phyloP scores from a whole-genome alignment of 140 eudicot genomes.

The Stevia rebaudiana region DNA sequence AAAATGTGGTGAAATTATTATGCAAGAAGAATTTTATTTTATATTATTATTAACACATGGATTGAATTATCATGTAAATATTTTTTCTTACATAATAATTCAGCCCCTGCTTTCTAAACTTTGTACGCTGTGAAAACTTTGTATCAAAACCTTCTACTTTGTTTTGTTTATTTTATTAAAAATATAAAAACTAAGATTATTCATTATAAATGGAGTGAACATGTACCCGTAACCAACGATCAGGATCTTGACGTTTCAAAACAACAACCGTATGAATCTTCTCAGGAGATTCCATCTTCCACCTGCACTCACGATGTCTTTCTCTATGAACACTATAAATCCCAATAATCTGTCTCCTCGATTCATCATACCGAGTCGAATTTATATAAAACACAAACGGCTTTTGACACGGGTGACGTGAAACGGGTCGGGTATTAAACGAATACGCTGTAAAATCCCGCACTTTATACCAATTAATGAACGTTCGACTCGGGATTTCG shows the following conservation, averaged over 20 bases:
- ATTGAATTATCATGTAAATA: too few relatives aligned
- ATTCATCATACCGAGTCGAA: conserved; percentile 37
- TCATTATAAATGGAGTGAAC: too few relatives aligned
- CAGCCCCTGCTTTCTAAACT: too few relatives aligned
- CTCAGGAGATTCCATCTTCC: conserved; percentile 60
- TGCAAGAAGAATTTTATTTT: too few relatives aligned
- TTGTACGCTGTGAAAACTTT: too few relatives aligned
- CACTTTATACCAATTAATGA: conserved; percentile 65
- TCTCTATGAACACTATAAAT: conserved; percentile 41
- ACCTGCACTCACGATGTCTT: conserved; percentile 43
- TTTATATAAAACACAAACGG: conserved; percentile 59
- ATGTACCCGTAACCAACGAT: conserved; percentile 68
- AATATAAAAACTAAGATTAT: too few relatives aligned
- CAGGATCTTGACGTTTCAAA: conserved; percentile 47
- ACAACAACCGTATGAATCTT: conserved; percentile 48
- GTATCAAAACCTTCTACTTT: too few relatives aligned
- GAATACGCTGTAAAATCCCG: conserved; percentile 72
- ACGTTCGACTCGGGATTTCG: conserved; percentile 67
- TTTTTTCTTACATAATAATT: too few relatives aligned
- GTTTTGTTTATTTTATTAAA: too few relatives aligned
- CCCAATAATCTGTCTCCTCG: conserved; percentile 46
- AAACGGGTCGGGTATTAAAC: conserved; percentile 66
- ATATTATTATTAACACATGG: too few relatives aligned
- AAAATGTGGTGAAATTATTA: too few relatives aligned
- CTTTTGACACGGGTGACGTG: conserved; percentile 60